Conservation (phyloP, 179 eudicot genomes). For the Nepenthes alata region DNA sequence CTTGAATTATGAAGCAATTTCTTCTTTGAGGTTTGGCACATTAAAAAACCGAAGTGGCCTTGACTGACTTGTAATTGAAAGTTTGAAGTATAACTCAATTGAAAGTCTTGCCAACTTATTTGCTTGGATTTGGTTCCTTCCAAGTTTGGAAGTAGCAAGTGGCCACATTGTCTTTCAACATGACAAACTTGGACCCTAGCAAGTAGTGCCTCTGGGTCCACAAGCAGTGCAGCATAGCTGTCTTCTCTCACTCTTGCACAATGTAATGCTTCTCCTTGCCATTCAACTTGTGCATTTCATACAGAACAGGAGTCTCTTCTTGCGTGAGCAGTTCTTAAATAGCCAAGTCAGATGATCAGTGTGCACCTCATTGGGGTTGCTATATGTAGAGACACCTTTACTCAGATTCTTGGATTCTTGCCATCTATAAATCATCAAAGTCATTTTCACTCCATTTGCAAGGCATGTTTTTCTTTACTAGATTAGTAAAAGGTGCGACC, state of each 20-base stretch:
- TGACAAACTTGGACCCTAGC: not conserved
- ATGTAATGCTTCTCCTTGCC: not conserved
- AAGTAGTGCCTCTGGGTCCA: not conserved
- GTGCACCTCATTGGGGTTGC: not conserved
- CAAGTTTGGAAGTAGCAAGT: not conserved
- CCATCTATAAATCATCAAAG: not conserved
- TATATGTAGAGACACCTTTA: not conserved
- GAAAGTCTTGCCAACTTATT: conserved; percentile 7
- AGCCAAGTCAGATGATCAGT: conserved; percentile 1
- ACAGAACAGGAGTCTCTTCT: not conserved
- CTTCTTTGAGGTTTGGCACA: not conserved
- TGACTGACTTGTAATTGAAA: not conserved
- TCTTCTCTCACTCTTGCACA: not conserved
- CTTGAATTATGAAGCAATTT: not conserved
- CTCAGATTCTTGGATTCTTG: not conserved
- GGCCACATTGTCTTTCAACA: not conserved
- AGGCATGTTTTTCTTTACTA: not conserved
- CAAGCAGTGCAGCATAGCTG: not conserved
- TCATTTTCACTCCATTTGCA: not conserved
- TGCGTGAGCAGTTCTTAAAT: not conserved
- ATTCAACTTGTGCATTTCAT: not conserved
- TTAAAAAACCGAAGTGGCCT: conserved; percentile 4
- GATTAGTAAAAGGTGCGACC: not conserved
- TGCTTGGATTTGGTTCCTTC: conserved; percentile 2
- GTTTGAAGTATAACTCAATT: conserved; percentile 1